A percentile compares a stretch with the other conserved stretches of the same genome.
phyloP scores from a whole-genome alignment of 1,139 yeast genomes.

The Suhomyces atakaporum region DNA sequence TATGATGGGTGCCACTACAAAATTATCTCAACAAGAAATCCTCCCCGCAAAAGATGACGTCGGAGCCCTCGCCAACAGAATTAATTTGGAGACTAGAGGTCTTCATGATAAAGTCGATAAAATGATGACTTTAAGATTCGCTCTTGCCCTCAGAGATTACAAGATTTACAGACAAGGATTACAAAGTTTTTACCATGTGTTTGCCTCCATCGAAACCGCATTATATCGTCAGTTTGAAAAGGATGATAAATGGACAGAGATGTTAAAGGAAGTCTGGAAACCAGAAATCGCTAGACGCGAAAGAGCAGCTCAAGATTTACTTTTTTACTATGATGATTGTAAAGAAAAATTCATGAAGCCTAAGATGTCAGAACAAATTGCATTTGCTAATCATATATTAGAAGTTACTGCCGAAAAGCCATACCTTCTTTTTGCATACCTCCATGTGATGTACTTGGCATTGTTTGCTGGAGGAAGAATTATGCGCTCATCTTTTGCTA shows the following conservation, averaged over 20 bases:
- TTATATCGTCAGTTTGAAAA: constrained; percentile 50
- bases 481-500: constrained; percentile 65
- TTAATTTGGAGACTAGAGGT: constrained; percentile 64
- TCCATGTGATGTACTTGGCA: constrained; percentile 84
- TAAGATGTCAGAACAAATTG: constrained; percentile 60
- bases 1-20: constrained; percentile 34
- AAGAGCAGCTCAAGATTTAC: constrained; percentile 60
- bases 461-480: constrained; percentile 85
- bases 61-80: constrained; percentile 82
- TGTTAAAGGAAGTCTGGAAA: constrained; percentile 60
- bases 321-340: constrained; percentile 63
- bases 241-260: constrained; percentile 44
- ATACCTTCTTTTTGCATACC: constrained; percentile 72
- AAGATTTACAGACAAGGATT: constrained; percentile 80
- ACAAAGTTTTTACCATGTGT: constrained; percentile 75
- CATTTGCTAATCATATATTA: constrained; percentile 61
- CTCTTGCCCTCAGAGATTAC: constrained; percentile 74
- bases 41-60: constrained; percentile 72
- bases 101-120: constrained; percentile 72
- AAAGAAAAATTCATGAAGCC: constrained; percentile 58
- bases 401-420: constrained; percentile 61
- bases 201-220: constrained; percentile 64
- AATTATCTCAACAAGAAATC: constrained; percentile 53
- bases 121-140: constrained; percentile 67
- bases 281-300: constrained; percentile 69